Evolutionary conservation across 257 asterid genomes (phyloP).

Genomic region (Solanum corneliomulleri): DNA sequence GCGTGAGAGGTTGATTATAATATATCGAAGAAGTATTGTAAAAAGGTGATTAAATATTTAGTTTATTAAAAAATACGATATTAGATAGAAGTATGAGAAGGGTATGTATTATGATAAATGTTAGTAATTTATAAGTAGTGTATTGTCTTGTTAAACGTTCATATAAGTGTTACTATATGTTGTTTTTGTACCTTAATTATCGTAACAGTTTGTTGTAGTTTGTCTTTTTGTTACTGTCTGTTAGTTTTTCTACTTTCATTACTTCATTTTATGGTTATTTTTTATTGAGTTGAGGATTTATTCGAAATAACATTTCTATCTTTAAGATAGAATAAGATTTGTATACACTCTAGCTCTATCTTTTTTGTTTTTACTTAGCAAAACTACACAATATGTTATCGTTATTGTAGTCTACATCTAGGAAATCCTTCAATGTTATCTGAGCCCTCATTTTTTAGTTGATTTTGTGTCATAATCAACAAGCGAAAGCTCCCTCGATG

Average conservation of each 20-base stretch:
- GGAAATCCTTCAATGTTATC: no score
- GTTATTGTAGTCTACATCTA: no score
- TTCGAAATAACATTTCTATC: no score
- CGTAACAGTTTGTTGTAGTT: background rate
- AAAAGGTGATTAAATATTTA: accelerated
- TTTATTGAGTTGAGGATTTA: background rate
- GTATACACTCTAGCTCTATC: no score
- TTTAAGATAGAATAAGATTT: no score
- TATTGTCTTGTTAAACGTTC: background rate
- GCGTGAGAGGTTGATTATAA: accelerated
- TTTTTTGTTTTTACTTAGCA: no score
- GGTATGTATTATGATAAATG: background rate
- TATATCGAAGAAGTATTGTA: background rate
- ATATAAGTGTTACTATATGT: background rate
- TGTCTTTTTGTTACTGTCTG: background rate
- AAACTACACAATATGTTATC: no score
- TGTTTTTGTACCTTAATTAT: background rate
- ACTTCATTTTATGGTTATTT: no score
- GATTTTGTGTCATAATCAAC: no score
- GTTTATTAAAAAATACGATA: accelerated
- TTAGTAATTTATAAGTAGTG: background rate
- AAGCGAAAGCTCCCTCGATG: no score
- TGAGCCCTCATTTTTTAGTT: no score
- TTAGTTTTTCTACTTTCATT: background rate
- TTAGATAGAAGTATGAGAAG: background rate